Percentiles rank a stretch among this genome's conserved stretches.
Evolutionary conservation across 495 filamentous ascomycete genomes (phyloP).

Genomic region (Penicillium nucicola): DNA sequence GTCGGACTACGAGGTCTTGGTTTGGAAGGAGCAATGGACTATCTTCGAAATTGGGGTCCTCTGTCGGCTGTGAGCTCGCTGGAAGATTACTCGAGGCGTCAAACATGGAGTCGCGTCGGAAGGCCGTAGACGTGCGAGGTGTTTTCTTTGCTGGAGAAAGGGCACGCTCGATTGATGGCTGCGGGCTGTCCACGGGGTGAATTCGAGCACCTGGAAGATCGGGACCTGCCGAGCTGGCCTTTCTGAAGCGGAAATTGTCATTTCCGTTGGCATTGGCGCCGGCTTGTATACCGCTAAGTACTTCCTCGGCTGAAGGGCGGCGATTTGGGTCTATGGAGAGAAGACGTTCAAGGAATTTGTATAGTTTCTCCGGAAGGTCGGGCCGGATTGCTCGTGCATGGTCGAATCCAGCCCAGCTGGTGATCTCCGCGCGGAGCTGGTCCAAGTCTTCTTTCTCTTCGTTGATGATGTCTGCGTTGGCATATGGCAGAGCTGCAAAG

Average conservation of each 20-base stretch:
- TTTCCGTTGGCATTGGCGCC: constrained; percentile 59
- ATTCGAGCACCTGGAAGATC: constrained; percentile 57
- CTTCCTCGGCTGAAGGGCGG: constrained; percentile 82
- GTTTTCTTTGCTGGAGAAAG: constrained; percentile 31
- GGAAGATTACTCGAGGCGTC: constrained; percentile 22
- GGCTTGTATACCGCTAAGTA: constrained; percentile 74
- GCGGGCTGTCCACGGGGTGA: constrained; percentile 50
- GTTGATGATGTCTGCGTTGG: constrained; percentile 73
- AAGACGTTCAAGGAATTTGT: constrained; percentile 75
- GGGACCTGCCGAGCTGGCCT: constrained; percentile 41
- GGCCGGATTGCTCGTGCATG: constrained; percentile 67
- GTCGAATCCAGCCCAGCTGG: constrained; percentile 80
- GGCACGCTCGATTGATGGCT: constrained; percentile 23
- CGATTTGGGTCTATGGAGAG: constrained; percentile 73
- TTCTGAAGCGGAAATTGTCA: constrained; percentile 48
- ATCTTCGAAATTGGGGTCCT: constrained; percentile 17
- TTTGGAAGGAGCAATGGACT: constrained; percentile 27
- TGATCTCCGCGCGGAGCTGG: constrained; percentile 80
- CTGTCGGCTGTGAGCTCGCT: constrained; percentile 16
- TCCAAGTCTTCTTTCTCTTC: constrained; percentile 94
- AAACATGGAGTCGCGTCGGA: constrained; percentile 32
- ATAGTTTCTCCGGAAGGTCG: constrained; percentile 84
- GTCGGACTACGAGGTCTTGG: constrained; percentile 37
- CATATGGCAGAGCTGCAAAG: constrained; percentile 85
- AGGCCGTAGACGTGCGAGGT: constrained; percentile 19